Evolutionary conservation across 495 filamentous ascomycete species (phyloP).

Genomic region (Trypethelium eluteriae): DNA sequence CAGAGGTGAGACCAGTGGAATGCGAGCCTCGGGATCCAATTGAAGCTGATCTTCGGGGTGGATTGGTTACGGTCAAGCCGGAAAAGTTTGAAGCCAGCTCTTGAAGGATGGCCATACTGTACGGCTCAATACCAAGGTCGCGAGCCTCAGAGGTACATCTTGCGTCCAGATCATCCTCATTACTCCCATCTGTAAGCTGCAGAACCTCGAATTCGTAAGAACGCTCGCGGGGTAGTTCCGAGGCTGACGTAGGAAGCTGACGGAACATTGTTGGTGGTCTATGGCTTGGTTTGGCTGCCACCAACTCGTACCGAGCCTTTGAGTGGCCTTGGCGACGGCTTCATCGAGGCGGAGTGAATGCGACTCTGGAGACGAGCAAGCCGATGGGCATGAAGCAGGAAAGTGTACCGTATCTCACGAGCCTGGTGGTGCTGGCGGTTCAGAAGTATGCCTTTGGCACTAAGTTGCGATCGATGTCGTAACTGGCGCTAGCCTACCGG

Average conservation of each 20-base stretch:
- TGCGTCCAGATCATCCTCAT: slow-evolving; percentile 24
- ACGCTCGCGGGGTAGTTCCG: slow-evolving; percentile 5
- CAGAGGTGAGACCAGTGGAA: slow-evolving; percentile 27
- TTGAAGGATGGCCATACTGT: slow-evolving; percentile 17
- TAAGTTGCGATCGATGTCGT: slow-evolving; percentile 8
- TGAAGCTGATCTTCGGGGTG: slow-evolving; percentile 24
- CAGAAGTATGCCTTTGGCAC: no score
- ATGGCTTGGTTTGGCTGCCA: neutral
- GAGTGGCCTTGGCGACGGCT: neutral
- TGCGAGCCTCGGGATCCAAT: slow-evolving; percentile 27
- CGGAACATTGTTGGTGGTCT: slow-evolving; percentile 6
- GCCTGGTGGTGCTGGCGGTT: no score
- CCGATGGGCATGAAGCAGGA: neutral
- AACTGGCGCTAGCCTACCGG: neutral
- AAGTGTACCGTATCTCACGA: neutral
- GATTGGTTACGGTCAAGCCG: slow-evolving; percentile 21
- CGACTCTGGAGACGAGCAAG: neutral
- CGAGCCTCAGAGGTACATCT: slow-evolving; percentile 15
- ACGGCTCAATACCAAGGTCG: slow-evolving; percentile 24
- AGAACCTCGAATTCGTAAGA: slow-evolving; percentile 21
- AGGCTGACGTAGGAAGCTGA: slow-evolving; percentile 11
- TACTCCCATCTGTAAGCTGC: slow-evolving; percentile 10
- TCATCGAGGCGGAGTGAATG: neutral
- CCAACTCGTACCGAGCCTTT: neutral
- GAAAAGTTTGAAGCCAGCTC: slow-evolving; percentile 20